A percentile compares a stretch with the other conserved stretches of the same genome.
Conservation (phyloP, 2,329 filamentous ascomycete genomes). For the Gnomoniopsis sp. region DNA sequence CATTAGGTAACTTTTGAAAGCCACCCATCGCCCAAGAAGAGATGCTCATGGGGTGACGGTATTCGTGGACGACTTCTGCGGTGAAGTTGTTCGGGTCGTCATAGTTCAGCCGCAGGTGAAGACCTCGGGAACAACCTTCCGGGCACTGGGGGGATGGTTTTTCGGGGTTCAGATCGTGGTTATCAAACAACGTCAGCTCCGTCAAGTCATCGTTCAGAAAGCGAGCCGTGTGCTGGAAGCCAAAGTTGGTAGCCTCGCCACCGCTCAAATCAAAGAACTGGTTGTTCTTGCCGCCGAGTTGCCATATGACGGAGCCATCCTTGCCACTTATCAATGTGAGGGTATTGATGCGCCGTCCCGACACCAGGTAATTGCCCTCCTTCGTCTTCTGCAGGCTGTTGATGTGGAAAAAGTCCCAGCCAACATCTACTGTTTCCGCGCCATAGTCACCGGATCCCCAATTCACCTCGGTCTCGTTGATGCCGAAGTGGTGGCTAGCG, state of each 20-base stretch:
- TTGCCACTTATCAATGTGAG: conserved; percentile 38
- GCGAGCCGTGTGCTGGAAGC: conserved; percentile 46
- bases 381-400: conserved; percentile 52
- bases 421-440: conserved; percentile 20
- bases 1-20: conserved; percentile 15
- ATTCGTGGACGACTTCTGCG: conserved; percentile 36
- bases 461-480: conserved; percentile 19
- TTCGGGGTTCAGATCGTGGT: conserved; percentile 31
- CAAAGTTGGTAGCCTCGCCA: conserved; percentile 36
- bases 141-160: conserved; percentile 14
- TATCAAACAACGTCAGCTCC: conserved; percentile 46
- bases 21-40: conserved; percentile 17
- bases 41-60: conserved; percentile 28
- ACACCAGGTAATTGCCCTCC: conserved; percentile 52
- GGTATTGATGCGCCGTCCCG: conserved; percentile 36
- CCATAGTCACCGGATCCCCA: conserved; percentile 15
- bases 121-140: conserved; percentile 20
- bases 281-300: conserved; percentile 46
- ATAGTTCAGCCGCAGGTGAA: conserved; percentile 28
- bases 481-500: conserved; percentile 29
- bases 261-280: conserved; percentile 36
- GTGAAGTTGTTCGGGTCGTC: conserved; percentile 37
- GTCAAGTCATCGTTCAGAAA: conserved; percentile 32
- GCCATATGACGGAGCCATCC: conserved; percentile 48
- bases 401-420: conserved; percentile 56